Percentiles rank a stretch among this genome's conserved stretches.
These are phyloP conservation scores for Suhomyces kunorum DNA, from an alignment of 1,139 yeast genomes.

Conservation along the genomic window DNA sequence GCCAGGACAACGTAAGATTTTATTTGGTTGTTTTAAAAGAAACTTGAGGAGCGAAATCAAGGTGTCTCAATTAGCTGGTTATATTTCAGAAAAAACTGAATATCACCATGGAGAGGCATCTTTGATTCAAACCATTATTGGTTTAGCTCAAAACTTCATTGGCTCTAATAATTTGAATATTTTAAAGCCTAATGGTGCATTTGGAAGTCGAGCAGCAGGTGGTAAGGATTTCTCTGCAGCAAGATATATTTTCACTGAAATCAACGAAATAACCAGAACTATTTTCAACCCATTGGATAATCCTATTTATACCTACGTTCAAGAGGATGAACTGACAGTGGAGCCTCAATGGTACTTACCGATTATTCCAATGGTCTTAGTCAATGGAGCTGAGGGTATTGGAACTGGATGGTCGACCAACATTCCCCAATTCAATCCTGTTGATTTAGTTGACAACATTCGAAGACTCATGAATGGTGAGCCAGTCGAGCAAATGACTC, in stretches of 20 bases:
- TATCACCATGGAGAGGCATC: conserved; percentile 97
- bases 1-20: conserved; percentile 95
- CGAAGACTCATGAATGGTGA: conserved; percentile 73
- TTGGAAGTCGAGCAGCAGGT: conserved; percentile 96
- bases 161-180: conserved; percentile 90
- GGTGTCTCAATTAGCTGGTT: conserved; percentile 90
- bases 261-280: conserved; percentile 71
- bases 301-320: conserved; percentile 73
- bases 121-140: conserved; percentile 84
- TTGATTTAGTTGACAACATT: conserved; percentile 75
- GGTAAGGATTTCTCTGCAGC: conserved; percentile 99
- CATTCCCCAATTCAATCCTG: conserved; percentile 88
- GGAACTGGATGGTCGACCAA: conserved; percentile 99
- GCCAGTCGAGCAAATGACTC: conserved; percentile 70
- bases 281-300: conserved; percentile 82
- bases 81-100: conserved; percentile 84
- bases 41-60: conserved; percentile 77
- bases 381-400: conserved; percentile 97
- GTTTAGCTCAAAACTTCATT: conserved; percentile 91
- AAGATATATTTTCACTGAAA: conserved; percentile 91
- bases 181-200: conserved; percentile 89
- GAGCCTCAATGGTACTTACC: conserved; percentile 98
- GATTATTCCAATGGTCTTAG: conserved; percentile 85
- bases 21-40: conserved; percentile 85
- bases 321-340: conserved; percentile 91